Evolutionary conservation across 257 asterid species (phyloP), one percentile per base, ranked within the genome.

Genomic region (Mentha longifolia): DNA sequence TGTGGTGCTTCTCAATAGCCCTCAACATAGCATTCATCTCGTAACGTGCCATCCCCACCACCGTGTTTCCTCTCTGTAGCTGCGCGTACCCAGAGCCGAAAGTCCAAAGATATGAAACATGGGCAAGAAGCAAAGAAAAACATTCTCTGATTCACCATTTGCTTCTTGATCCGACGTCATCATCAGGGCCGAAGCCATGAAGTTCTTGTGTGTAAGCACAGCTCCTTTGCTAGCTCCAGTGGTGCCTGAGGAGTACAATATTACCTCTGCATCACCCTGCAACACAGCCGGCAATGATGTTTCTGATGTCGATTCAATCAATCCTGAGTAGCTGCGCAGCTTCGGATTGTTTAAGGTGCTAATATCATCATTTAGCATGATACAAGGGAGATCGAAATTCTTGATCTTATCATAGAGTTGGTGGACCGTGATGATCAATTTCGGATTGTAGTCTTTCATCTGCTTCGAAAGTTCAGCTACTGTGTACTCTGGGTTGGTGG

Each of bases 221-320:
- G 73, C 84, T 13, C 84, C 84, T 51, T 81, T 76, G 70, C 78
- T 74, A 0, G 66, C 70, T 9, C 88, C 85, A 0, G 84, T 76
- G 0, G 85, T 81, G 15, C 88, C 82, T 0, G 84, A 84, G 0
- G 85, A 70, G 20, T 81, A 84, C 71, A 84, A n/a, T 3, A 85
- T 59, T 0, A 81, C 84, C 3, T 84, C 86, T 7, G 60, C 58
- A 20, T 82, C 84, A 30, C 63, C 52, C 56, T 65, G 84, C 37
- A 31, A 12, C 13, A 60, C 75, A 7, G 54, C 28, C 3, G 80
- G 77, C 46, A 11, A 9, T 61, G 30, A 0, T 67, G 13, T 47
- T 4, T 12, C 10, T 39, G 46, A 3, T 39, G 60, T 19, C 2
- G 74, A 63, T 20, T 16, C 8, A 7, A 78, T 39, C 58, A 74